Conservation (phyloP, 2,329 filamentous ascomycete species). For the Volutella citrinella region DNA sequence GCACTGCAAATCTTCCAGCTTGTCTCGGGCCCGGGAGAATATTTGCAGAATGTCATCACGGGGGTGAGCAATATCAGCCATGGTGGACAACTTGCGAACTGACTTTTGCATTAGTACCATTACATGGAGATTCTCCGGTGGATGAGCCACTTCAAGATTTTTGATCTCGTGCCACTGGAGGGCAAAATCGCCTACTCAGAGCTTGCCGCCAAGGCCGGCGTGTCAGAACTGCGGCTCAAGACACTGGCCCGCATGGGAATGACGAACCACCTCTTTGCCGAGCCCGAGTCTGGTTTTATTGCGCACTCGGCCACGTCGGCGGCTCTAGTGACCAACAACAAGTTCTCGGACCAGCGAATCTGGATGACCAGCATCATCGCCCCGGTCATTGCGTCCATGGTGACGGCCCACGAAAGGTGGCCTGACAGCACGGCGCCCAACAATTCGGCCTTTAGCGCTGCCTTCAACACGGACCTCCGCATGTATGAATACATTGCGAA, state of each 20-base stretch:
- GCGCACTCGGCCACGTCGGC: slow-evolving; percentile 32
- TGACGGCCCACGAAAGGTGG: slow-evolving; percentile 26
- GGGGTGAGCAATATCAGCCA: not conserved
- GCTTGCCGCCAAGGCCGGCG: not conserved
- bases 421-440: slow-evolving; percentile 18
- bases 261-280: slow-evolving; percentile 30
- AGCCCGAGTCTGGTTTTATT: slow-evolving; percentile 25
- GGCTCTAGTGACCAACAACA: slow-evolving; percentile 20
- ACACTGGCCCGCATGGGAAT: slow-evolving; percentile 38
- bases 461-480: slow-evolving; percentile 21
- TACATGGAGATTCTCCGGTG: too few relatives aligned
- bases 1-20: slow-evolving; percentile 5
- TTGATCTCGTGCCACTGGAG: too few relatives aligned
- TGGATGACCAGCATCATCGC: slow-evolving; percentile 27
- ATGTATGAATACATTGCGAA: slow-evolving; percentile 32
- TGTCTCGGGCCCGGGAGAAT: slow-evolving; percentile 2
- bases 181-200: too few relatives aligned
- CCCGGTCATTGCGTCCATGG: slow-evolving; percentile 20
- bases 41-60: not conserved
- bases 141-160: too few relatives aligned
- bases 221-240: too few relatives aligned
- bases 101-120: too few relatives aligned
- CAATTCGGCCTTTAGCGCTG: slow-evolving; percentile 29
- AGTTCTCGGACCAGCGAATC: slow-evolving; percentile 27
- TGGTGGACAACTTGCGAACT: slow-evolving; percentile 12